Evolutionary conservation across 176 grass and related monocot species (phyloP).

Genomic region (Musa itinerans): DNA sequence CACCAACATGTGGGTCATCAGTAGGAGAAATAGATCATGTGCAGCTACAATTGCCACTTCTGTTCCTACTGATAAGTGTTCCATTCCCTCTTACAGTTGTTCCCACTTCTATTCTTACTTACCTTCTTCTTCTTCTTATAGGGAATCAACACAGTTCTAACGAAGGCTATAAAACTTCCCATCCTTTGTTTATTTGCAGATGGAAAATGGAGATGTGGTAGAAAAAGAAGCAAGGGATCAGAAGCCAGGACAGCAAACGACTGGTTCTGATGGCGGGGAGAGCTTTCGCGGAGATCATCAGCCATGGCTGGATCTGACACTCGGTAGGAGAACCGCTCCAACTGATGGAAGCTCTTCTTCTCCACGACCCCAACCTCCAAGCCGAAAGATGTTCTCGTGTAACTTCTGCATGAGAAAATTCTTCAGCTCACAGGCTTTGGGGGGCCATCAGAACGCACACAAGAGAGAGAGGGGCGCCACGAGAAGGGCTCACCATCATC

Average conservation of each 20-base stretch:
- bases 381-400: slow-evolving; percentile 13
- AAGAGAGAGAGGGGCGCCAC: slow-evolving; percentile 14
- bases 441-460: slow-evolving; percentile 15
- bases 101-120: not conserved
- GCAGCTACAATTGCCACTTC: not conserved
- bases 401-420: slow-evolving; percentile 24
- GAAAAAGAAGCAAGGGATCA: not conserved
- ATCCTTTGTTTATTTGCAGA: not conserved
- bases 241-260: not conserved
- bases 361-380: not conserved
- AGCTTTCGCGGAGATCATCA: not conserved
- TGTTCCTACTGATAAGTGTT: not conserved
- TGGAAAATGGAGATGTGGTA: not conserved
- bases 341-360: not conserved
- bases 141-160: not conserved
- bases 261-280: not conserved
- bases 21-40: not conserved
- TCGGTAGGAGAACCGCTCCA: not conserved
- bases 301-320: slow-evolving; percentile 5
- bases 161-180: not conserved
- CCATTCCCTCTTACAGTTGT: not conserved
- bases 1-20: slow-evolving; percentile 5
- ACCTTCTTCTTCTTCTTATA: not conserved
- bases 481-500: not conserved
- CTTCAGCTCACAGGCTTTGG: slow-evolving; percentile 18